Percentiles rank a stretch among this genome's conserved stretches.
These are phyloP conservation scores for Sphaerostilbella broomeana DNA, from an alignment of 2,329 filamentous ascomycete genomes.

Conservation along the genomic window DNA sequence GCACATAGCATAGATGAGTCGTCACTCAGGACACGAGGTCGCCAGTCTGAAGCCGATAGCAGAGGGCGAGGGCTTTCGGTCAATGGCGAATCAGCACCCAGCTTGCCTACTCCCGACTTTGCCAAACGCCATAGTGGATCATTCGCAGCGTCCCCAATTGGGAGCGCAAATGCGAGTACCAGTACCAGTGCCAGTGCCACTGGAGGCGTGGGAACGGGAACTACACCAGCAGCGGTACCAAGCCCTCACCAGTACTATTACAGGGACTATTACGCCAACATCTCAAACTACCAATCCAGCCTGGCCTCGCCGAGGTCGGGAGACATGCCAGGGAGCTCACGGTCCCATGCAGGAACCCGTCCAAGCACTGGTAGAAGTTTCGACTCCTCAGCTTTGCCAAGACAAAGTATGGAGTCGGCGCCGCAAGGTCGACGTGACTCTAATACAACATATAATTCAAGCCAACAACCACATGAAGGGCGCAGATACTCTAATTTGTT, in stretches of 20 bases:
- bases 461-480: constrained; percentile 37
- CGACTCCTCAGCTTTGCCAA: constrained; percentile 44
- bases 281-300: constrained; percentile 40
- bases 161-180: constrained; percentile 23
- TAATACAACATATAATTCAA: constrained; percentile 47
- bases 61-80: constrained; percentile 47
- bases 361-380: constrained; percentile 56
- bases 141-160: constrained; percentile 53
- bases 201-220: constrained; percentile 15
- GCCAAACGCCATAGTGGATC: constrained; percentile 59
- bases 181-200: background rate
- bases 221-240: constrained; percentile 24
- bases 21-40: constrained; percentile 44
- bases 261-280: constrained; percentile 45
- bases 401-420: constrained; percentile 47
- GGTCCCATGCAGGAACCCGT: constrained; percentile 41
- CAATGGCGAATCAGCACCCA: constrained; percentile 56
- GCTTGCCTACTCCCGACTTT: constrained; percentile 60
- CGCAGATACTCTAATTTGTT: constrained; percentile 71
- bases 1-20: constrained; percentile 49
- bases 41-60: constrained; percentile 1
- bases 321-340: constrained; percentile 44
- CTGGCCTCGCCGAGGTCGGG: constrained; percentile 52
- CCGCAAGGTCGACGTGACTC: constrained; percentile 46
- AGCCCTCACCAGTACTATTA: constrained; percentile 52